Percentiles rank a stretch among this genome's conserved stretches.
Evolutionary conservation across 495 filamentous ascomycete species (phyloP).

Genomic region (Talaromyces ruber): DNA sequence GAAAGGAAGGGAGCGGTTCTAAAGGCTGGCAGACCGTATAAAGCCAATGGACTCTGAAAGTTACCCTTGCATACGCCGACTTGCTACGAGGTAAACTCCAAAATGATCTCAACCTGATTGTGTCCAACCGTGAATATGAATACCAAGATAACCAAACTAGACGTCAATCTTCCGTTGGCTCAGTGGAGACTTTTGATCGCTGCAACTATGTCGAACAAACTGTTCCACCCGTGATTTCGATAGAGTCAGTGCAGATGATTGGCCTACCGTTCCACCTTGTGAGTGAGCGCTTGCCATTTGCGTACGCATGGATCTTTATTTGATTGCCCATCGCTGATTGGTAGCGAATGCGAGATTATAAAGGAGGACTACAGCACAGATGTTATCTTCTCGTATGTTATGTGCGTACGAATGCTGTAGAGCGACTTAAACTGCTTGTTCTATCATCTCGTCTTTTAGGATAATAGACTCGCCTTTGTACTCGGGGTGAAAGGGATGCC

Average conservation of each 20-base stretch:
- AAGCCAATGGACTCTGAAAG: conserved; percentile 4
- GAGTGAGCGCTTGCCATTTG: neutral
- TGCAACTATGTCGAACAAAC: conserved; percentile 9
- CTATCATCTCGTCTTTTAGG: too few species aligned
- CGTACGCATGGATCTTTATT: conserved; percentile 1
- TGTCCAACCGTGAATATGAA: neutral
- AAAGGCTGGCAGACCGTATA: neutral
- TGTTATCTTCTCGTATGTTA: too few species aligned
- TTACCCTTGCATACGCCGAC: conserved; percentile 8
- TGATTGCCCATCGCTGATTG: too few species aligned
- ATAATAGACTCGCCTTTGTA: too few species aligned
- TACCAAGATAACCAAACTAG: conserved; percentile 6
- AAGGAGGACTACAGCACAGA: too few species aligned
- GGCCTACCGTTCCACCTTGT: neutral
- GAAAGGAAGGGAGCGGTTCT: neutral
- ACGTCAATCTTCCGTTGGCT: neutral
- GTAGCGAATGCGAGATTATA: too few species aligned
- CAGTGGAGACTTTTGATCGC: conserved; percentile 5
- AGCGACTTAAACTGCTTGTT: too few species aligned
- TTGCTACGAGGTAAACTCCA: conserved; percentile 3
- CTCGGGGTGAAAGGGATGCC: too few species aligned
- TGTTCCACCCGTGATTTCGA: neutral
- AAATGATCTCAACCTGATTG: conserved; percentile 8
- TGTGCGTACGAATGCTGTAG: too few species aligned
- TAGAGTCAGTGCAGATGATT: neutral